These are phyloP conservation scores for Medicago truncatula DNA, from an alignment of 306 rosid species.

Conservation along the genomic window DNA sequence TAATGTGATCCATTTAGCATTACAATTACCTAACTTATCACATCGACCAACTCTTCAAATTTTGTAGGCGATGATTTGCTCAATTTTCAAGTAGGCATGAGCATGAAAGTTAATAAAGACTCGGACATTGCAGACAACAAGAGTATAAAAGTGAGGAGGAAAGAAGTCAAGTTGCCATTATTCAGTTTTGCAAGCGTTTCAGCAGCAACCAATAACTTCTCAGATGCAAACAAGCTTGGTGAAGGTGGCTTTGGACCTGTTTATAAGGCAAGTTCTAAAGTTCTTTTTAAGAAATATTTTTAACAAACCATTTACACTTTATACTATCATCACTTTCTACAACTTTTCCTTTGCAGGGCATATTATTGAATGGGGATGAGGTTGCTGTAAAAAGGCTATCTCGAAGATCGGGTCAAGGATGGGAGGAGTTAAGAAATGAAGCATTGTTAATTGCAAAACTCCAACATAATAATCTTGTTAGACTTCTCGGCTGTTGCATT, in stretches of 20 bases:
- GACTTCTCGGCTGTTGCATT: neutral
- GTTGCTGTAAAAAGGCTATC: constrained; percentile 51
- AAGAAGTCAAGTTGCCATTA: constrained; percentile 47
- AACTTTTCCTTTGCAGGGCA: constrained; percentile 25
- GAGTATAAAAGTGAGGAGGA: constrained; percentile 8
- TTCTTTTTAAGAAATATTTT: neutral
- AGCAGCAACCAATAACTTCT: constrained; percentile 42
- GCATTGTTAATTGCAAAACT: constrained; percentile 49
- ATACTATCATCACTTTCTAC: too few species aligned
- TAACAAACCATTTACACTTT: neutral
- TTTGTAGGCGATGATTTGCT: constrained; percentile 45
- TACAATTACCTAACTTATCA: neutral
- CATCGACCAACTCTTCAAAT: neutral
- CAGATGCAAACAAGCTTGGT: constrained; percentile 46
- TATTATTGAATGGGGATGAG: constrained; percentile 37
- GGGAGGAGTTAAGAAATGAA: constrained; percentile 49
- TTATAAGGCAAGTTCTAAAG: constrained; percentile 42
- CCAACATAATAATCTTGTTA: constrained; percentile 50
- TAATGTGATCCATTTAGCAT: neutral
- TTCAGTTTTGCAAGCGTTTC: constrained; percentile 53
- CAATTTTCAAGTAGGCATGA: constrained; percentile 40
- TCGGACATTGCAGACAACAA: neutral
- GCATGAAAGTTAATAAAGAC: constrained; percentile 10
- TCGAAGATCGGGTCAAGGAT: constrained; percentile 49
- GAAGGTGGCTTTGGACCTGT: constrained; percentile 60